A percentile compares a stretch with the other conserved stretches of the same genome.
Conservation (phyloP, 495 filamentous ascomycete species). For the Parathielavia hyrcaniae region DNA sequence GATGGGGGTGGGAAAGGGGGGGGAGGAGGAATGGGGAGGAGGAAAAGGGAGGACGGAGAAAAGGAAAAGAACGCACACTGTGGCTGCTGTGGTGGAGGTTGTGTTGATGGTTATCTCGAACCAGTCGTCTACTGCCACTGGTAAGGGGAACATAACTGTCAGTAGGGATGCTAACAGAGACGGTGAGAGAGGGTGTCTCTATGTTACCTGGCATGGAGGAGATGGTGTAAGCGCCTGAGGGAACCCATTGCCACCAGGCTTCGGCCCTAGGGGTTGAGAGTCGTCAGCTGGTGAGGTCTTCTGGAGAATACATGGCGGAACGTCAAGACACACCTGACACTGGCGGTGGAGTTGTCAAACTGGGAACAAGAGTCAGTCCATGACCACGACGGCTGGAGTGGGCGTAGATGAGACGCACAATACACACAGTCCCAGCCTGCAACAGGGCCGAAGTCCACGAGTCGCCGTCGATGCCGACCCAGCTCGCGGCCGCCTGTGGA, state of each 20-base stretch:
- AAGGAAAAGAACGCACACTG: conserved; percentile 16
- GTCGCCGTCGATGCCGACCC: conserved; percentile 33
- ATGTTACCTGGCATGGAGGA: conserved; percentile 25
- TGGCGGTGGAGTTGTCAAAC: conserved; percentile 25
- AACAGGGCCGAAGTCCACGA: conserved; percentile 20
- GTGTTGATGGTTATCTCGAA: conserved; percentile 29
- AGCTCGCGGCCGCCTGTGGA: conserved; percentile 29
- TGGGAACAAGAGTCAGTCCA: not conserved
- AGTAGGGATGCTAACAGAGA: not conserved
- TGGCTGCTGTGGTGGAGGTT: conserved; percentile 22
- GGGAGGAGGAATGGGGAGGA: not conserved
- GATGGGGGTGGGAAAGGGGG: not conserved
- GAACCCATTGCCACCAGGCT: conserved; percentile 33
- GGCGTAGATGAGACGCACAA: conserved; percentile 2
- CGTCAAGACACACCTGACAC: conserved; percentile 14
- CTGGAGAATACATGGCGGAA: not conserved
- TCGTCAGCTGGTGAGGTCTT: not conserved
- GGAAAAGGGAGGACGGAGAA: not conserved
- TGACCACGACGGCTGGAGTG: not conserved
- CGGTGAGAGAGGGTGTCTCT: not conserved
- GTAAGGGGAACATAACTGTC: not conserved
- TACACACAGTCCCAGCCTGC: conserved; percentile 32
- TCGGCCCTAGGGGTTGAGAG: conserved; percentile 15
- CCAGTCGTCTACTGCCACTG: conserved; percentile 28
- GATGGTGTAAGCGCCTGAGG: conserved; percentile 21